Conservation (phyloP, 2,329 filamentous ascomycete genomes). For the Nemania abortiva region DNA sequence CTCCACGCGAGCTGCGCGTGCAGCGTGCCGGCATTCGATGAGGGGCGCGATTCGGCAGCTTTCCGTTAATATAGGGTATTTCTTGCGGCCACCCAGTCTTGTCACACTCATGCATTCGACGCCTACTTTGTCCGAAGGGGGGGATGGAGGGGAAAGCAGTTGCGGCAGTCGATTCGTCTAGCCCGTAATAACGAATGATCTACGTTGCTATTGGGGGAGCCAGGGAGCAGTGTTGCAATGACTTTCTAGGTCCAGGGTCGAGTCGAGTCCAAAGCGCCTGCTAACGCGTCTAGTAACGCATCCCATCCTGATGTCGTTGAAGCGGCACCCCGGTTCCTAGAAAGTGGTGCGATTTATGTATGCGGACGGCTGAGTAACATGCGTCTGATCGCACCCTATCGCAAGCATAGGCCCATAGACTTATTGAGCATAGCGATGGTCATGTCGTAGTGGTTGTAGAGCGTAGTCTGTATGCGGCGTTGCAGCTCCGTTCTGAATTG, state of each 20-base stretch:
- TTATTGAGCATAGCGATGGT: slow-evolving; percentile 80
- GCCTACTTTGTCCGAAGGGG: slow-evolving; percentile 18
- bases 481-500: slow-evolving; percentile 39
- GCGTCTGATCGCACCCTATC: slow-evolving; percentile 50
- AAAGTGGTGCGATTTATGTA: slow-evolving; percentile 20
- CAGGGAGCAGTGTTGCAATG: slow-evolving; percentile 10
- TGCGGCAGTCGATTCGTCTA: slow-evolving; percentile 26
- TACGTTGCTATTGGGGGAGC: slow-evolving; percentile 11
- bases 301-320: slow-evolving; percentile 14
- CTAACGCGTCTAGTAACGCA: slow-evolving; percentile 1
- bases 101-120: slow-evolving; percentile 24
- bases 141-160: slow-evolving; percentile 16
- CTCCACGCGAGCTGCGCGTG: slow-evolving; percentile 21
- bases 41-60: slow-evolving; percentile 5
- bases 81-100: slow-evolving; percentile 23
- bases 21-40: slow-evolving; percentile 12
- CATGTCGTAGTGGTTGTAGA: slow-evolving; percentile 74
- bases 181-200: slow-evolving; percentile 12
- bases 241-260: slow-evolving; percentile 20
- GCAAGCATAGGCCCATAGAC: slow-evolving; percentile 75
- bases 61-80: slow-evolving; percentile 19
- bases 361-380: slow-evolving; percentile 23
- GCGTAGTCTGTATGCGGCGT: slow-evolving; percentile 45
- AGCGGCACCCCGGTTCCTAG: neutral
- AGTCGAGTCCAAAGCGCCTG: slow-evolving; percentile 11